Percentiles rank a stretch among this genome's conserved stretches.
phyloP scores from a whole-genome alignment of 1,139 yeast genomes.

The Kurtzmaniella quercitrusa region DNA sequence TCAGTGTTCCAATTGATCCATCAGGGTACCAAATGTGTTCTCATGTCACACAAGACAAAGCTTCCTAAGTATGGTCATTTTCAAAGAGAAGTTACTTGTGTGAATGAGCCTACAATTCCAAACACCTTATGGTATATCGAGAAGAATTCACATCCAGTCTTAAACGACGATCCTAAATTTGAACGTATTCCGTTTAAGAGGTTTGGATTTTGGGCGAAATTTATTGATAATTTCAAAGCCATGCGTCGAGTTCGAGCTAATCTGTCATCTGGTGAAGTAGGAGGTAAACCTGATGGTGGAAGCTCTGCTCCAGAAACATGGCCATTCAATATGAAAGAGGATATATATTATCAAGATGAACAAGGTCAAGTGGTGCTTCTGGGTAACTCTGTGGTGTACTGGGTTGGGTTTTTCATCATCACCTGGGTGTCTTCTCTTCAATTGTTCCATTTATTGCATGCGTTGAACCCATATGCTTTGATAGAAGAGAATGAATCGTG shows the following conservation, averaged over 20 bases:
- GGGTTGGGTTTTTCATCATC: conserved; percentile 20
- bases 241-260: conserved; percentile 28
- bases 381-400: conserved; percentile 35
- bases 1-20: conserved; percentile 58
- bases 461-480: conserved; percentile 30
- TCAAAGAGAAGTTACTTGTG: conserved; percentile 76
- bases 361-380: conserved; percentile 23
- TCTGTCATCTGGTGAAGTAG: background rate
- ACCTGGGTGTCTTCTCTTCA: conserved; percentile 18
- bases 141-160: conserved; percentile 49
- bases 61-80: conserved; percentile 68
- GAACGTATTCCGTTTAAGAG: conserved; percentile 20
- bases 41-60: conserved; percentile 57
- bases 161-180: conserved; percentile 19
- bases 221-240: conserved; percentile 32
- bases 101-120: conserved; percentile 55
- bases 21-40: conserved; percentile 53
- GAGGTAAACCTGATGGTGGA: background rate
- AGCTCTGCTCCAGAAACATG: conserved; percentile 34
- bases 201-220: conserved; percentile 23
- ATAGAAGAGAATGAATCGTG: conserved; percentile 12
- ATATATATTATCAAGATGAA: conserved; percentile 24
- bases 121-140: conserved; percentile 68
- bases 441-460: conserved; percentile 17
- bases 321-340: conserved; percentile 36